Evolutionary conservation across 768 basidiomycete species (phyloP).

Genomic region (Boletales sp.): DNA sequence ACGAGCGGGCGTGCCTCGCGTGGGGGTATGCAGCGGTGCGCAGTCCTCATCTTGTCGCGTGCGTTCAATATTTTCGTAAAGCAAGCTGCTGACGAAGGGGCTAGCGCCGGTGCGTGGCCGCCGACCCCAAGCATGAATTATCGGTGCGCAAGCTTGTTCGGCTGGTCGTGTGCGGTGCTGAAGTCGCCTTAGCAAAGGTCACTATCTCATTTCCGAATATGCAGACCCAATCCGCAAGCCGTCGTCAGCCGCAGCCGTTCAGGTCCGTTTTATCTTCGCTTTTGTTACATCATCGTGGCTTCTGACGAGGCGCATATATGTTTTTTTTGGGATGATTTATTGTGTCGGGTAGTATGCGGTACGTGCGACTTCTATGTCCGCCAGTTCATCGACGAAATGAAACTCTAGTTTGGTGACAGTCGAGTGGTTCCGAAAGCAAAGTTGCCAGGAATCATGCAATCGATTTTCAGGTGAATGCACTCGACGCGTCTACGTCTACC

Average conservation of each 20-base stretch:
- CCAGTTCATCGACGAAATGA: slow-evolving; percentile 1
- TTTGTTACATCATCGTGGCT: slow-evolving; percentile 2
- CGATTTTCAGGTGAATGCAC: slow-evolving; percentile 57
- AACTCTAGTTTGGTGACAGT: slow-evolving; percentile 69
- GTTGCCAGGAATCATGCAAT: slow-evolving; percentile 68
- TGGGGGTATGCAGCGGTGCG: slow-evolving; percentile 83
- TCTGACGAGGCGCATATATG: too few species aligned
- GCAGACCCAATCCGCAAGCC: slow-evolving; percentile 62
- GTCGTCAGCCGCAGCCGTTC: slow-evolving; percentile 65
- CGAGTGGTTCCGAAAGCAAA: slow-evolving; percentile 65
- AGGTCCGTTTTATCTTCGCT: slow-evolving; percentile 44
- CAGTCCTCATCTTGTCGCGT: slow-evolving; percentile 70
- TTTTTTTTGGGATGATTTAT: too few species aligned
- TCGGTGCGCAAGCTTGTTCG: slow-evolving; percentile 43
- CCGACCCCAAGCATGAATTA: slow-evolving; percentile 75
- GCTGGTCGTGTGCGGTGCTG: not conserved
- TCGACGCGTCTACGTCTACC: not conserved
- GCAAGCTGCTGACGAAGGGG: too few species aligned
- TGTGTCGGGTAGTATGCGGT: slow-evolving; percentile 55
- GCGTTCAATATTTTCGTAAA: slow-evolving; percentile 24
- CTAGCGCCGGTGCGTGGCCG: slow-evolving; percentile 70
- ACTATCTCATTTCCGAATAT: slow-evolving; percentile 71
- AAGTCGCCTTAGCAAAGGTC: slow-evolving; percentile 47
- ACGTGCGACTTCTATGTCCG: slow-evolving; percentile 25
- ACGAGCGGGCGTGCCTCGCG: slow-evolving; percentile 67